Base-by-base conservation (phyloP, 1,284 basidiomycete species). In the Agaricales sp. region DNA sequence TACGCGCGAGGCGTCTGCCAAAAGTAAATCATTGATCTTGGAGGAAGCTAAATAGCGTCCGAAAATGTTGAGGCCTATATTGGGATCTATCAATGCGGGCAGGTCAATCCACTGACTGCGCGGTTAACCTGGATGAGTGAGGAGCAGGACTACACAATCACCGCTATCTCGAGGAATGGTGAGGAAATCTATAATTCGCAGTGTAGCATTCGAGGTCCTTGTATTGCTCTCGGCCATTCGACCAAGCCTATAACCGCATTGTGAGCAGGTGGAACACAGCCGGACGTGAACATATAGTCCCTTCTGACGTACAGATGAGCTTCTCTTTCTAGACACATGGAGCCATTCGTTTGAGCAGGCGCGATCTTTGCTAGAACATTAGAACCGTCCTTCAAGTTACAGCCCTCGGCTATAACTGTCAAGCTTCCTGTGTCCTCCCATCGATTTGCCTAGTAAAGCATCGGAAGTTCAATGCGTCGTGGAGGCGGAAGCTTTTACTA, bases 361-460 rank as follows among this genome's bases (percentile, higher is more conserved):
- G 79, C 81, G 56, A 86, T 80, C 65, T 86, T 86, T 1, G 82
- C 82, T 22, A 86, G 63, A 2, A 84, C 76, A 51, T 69, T 74
- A 3, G 78, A 78, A 23, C 79, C 74, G 59, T 84, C 81, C 64
- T 84, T 82, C 53, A 85, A 63, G 54, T 75, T 81, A 53, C 70
- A 78, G 22, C 82, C 82, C 60, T 82, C 80, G 0, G 79, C 77
- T 43, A 86, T 64, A 38, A 75, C 62, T 1, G 82, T 84, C 69
- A 80, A 74, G 54, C 79, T 79, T 47, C 82, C 82, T 0, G 81
- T 83, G 59, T 85, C 82, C 50, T 78, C 71, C 82, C 82, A 85
- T 66, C 66, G 70, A 35, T 65, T 58, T 18, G 78, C 79, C 81
- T 82, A 45, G 46, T 26, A 44, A 24, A n/a, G n/a, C n/a, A n/a